Base-by-base conservation (phyloP, 2,329 filamentous ascomycete species). In the Ophiostoma ulmi region DNA sequence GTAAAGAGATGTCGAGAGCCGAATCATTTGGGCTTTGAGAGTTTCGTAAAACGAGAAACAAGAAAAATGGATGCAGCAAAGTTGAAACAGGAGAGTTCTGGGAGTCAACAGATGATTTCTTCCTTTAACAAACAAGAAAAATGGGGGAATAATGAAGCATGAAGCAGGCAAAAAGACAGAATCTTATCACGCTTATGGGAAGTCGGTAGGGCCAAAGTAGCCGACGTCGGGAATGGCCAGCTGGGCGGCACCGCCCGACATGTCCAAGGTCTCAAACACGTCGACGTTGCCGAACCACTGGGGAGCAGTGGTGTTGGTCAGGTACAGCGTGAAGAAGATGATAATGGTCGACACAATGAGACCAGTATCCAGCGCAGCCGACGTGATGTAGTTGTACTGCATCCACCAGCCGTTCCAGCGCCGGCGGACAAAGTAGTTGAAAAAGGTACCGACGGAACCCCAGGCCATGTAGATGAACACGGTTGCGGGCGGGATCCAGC, bases 321-420 rank as follows among this genome's bases (percentile, higher is more conserved):
- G 77, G 70, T 88, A 87, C 38, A 93, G 80, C 0, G 87, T 84
- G 74, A 91, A 87, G 81, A 93, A 91, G 71, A 92, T 89, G 71
- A 92, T 78, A 48, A 93, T 84, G 0, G 89, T 89, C 44, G 84
- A 86, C 26, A 92, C 78, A 14, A 89, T 87, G 5, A 91, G 82
- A 5, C 90, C 90, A 67, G 86, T 86, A 77, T 92, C 90, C 52
- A 93, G 80, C 1, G 88, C 90, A 0, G 90, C 90, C 26, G 89
- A 91, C 0, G 89, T 87, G 76, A 92, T 84, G 77, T 92, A 93
- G 81, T 93, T 92, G 81, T 91, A 93, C 78, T 89, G 87, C 78
- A 90, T 81, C 90, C 90, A 93, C 90, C 90, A 92, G 44, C 88
- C 90, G 4, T 84, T 86, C 79, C 85, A 90, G 73, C 86, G 84